Conservation (phyloP, 768 basidiomycete genomes). For the Boletus pseudopeckii region DNA sequence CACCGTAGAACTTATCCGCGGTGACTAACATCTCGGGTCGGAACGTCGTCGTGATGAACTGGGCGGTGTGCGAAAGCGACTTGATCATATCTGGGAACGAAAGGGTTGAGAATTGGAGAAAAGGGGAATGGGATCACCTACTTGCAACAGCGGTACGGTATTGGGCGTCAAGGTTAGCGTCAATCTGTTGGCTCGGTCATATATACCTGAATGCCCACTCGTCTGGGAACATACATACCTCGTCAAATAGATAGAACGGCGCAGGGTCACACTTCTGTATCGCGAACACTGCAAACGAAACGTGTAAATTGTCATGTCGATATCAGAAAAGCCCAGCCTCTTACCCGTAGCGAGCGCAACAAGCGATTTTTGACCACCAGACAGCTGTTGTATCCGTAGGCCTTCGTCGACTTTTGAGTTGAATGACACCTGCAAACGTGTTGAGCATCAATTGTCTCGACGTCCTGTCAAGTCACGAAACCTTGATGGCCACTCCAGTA, state of each 20-base stretch:
- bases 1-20: slow-evolving; percentile 96
- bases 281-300: slow-evolving; percentile 71
- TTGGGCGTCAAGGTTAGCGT: slow-evolving; percentile 96
- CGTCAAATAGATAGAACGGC: slow-evolving; percentile 99
- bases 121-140: slow-evolving; percentile 35
- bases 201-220: not conserved
- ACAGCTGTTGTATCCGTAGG: slow-evolving; percentile 91
- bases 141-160: slow-evolving; percentile 96
- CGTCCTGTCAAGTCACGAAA: slow-evolving; percentile 22
- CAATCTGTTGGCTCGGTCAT: slow-evolving; percentile 54
- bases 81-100: slow-evolving; percentile 70
- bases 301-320: slow-evolving; percentile 1
- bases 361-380: slow-evolving; percentile 95
- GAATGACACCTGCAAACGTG: slow-evolving; percentile 79
- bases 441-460: not conserved
- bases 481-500: slow-evolving; percentile 95
- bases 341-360: slow-evolving; percentile 91
- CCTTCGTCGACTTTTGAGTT: slow-evolving; percentile 99
- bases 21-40: slow-evolving; percentile 94
- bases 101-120: slow-evolving; percentile 36
- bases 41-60: slow-evolving; percentile 99
- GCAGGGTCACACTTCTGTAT: slow-evolving; percentile 99
- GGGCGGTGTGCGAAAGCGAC: slow-evolving; percentile 78
- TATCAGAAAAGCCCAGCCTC: slow-evolving; percentile 4
- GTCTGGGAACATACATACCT: slow-evolving; percentile 42